A percentile compares a stretch with the other conserved stretches of the same genome.
Conservation (phyloP, 2,329 filamentous ascomycete species). For the Cercospora janseana region DNA sequence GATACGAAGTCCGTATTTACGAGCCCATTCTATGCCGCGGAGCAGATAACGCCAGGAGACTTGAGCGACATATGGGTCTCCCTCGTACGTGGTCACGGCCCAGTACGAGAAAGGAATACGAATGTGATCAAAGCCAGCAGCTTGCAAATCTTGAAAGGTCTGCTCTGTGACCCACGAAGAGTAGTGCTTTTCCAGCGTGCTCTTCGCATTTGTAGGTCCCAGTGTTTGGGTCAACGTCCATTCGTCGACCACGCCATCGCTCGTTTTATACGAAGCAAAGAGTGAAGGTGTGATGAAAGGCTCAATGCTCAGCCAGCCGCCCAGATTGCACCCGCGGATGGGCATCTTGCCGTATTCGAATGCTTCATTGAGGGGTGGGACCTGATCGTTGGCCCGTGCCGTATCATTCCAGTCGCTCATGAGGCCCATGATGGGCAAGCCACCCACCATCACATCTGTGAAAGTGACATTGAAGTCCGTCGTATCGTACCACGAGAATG, state of each 20-base stretch:
- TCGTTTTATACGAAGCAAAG: slow-evolving; percentile 65
- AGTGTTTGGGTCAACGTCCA: slow-evolving; percentile 74
- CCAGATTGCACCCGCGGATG: slow-evolving; percentile 86
- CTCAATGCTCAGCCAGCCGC: slow-evolving; percentile 90
- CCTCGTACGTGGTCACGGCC: slow-evolving; percentile 81
- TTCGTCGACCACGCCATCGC: slow-evolving; percentile 76
- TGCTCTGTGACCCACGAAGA: slow-evolving; percentile 80
- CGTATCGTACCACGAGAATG: slow-evolving; percentile 88
- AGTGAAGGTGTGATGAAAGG: slow-evolving; percentile 94
- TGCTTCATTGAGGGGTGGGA: slow-evolving; percentile 70
- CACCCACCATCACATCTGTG: slow-evolving; percentile 78
- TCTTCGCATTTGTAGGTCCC: slow-evolving; percentile 61
- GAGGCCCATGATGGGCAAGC: slow-evolving; percentile 86
- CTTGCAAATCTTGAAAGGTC: slow-evolving; percentile 79
- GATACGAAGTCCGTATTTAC: slow-evolving; percentile 85
- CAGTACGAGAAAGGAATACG: slow-evolving; percentile 95
- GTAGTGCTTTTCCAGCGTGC: slow-evolving; percentile 85
- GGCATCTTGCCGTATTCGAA: slow-evolving; percentile 79
- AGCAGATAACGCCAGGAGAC: slow-evolving; percentile 92
- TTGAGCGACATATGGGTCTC: slow-evolving; percentile 82
- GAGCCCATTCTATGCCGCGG: slow-evolving; percentile 87
- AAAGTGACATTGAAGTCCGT: slow-evolving; percentile 92
- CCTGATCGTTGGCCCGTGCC: slow-evolving; percentile 70
- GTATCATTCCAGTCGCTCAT: slow-evolving; percentile 84
- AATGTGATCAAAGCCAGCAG: slow-evolving; percentile 92